Conservation (phyloP, 495 filamentous ascomycete genomes). For the Evernia prunastri region DNA sequence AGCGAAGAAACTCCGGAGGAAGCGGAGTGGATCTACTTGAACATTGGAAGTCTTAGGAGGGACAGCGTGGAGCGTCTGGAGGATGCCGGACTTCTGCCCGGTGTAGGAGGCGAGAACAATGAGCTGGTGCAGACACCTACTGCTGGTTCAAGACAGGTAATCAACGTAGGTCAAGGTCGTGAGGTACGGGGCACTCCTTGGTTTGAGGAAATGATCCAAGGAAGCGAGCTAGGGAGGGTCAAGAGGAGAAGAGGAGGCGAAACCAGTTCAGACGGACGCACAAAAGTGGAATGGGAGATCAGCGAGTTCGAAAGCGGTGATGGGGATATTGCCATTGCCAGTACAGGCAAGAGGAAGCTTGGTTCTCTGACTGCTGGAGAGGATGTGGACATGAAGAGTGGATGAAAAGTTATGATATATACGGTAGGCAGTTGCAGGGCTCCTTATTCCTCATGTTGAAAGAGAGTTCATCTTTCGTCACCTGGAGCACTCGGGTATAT, state of each 20-base stretch:
- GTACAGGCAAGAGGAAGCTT: slow-evolving; percentile 48
- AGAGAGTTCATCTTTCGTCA: not conserved
- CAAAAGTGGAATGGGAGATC: slow-evolving; percentile 75
- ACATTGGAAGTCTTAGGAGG: slow-evolving; percentile 61
- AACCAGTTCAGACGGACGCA: slow-evolving; percentile 49
- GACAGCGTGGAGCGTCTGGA: slow-evolving; percentile 63
- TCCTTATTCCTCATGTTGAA: not conserved
- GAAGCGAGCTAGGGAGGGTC: slow-evolving; percentile 62
- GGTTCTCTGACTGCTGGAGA: slow-evolving; percentile 34
- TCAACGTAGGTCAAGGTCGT: slow-evolving; percentile 33
- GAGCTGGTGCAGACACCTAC: slow-evolving; percentile 9
- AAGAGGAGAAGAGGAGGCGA: slow-evolving; percentile 53
- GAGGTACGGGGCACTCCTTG: slow-evolving; percentile 58
- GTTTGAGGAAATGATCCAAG: slow-evolving; percentile 75
- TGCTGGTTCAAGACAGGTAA: slow-evolving; percentile 8
- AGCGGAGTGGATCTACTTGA: slow-evolving; percentile 66
- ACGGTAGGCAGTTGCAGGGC: slow-evolving; percentile 9
- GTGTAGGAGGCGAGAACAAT: slow-evolving; percentile 36
- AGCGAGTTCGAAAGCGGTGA: slow-evolving; percentile 58
- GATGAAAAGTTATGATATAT: not conserved
- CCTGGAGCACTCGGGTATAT: slow-evolving; percentile 6
- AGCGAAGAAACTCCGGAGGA: slow-evolving; percentile 61
- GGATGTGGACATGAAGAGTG: slow-evolving; percentile 25
- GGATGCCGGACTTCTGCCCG: slow-evolving; percentile 54
- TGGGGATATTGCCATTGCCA: slow-evolving; percentile 40